Base-by-base conservation (phyloP, 805 yeast genomes). In the Wickerhamomyces chambardii region DNA sequence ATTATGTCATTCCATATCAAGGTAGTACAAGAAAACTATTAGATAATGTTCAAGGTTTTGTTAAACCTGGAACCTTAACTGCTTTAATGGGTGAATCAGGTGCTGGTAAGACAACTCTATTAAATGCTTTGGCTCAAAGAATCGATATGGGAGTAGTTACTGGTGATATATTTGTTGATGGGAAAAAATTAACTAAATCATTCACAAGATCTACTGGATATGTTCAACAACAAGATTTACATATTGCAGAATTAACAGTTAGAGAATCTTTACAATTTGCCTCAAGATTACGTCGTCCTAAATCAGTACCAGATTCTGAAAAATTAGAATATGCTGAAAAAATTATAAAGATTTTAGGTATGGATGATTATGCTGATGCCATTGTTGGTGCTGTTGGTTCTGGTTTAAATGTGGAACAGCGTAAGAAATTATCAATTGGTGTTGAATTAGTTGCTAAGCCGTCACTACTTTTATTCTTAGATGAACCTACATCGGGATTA, bases 71-170 rank as follows among this genome's bases (percentile, higher is more conserved):
- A 30, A 76, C 50, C 63, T 53, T 73, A 47, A 74, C 79, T 17
- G 80, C 81, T 2, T 54, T 74, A 30, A 74, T 73, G 77, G 81
- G 81, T 38, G 79, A 71, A 46, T 71, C 78, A 3, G 81, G 81
- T 43, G 80, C 80, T 16, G 81, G 80, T 47, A 74, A 74, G 50
- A 74, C 80, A 0, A 74, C 81, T 5, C 53, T 74, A 34, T 58
- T 74, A 38, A 73, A 74, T 46, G 67, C 68, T 25, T 52, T 74
- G 39, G 68, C 77, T 31, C 69, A 67, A 47, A 59, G 81, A 48
- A 58, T 64, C 29, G 68, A 68, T 33, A 57, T 64, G 36, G 80
- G 79, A 41, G 64, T 69, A 32, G 59, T 73, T 21, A 68, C 77
- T 10, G 79, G 80, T 43, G 75, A 67, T 40, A 66, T 70, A 68